These are phyloP conservation scores for Gyromitra esculenta DNA, from an alignment of 2,329 filamentous ascomycete genomes.

Conservation along the genomic window DNA sequence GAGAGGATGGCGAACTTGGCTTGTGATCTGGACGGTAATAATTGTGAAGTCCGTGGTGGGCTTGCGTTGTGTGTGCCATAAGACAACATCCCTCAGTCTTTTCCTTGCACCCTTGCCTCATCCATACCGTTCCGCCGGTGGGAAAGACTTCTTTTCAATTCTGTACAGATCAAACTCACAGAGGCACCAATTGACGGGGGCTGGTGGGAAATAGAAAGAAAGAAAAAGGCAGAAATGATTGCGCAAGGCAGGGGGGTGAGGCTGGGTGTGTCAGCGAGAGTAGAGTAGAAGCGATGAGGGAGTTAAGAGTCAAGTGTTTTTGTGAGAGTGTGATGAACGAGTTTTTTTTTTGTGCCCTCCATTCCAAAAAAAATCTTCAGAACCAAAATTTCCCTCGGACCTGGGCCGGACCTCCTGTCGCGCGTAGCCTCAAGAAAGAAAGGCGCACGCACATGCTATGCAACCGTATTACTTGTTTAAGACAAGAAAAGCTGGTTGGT, in stretches of 20 bases:
- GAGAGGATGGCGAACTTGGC: constrained; percentile 31
- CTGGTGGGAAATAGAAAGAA: neutral
- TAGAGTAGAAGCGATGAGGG: constrained; percentile 21
- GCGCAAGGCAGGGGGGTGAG: constrained; percentile 16
- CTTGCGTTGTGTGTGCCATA: constrained; percentile 30
- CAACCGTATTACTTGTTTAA: constrained; percentile 46
- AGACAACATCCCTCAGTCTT: constrained; percentile 38
- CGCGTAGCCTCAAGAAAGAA: constrained; percentile 38
- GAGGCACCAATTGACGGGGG: constrained; percentile 11
- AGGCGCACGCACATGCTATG: constrained; percentile 36
- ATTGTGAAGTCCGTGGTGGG: constrained; percentile 28
- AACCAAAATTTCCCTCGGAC: constrained; percentile 28
- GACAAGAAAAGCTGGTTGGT: constrained; percentile 41
- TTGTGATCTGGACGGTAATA: constrained; percentile 30
- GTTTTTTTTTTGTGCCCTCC: constrained; percentile 22
- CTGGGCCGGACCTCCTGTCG: constrained; percentile 28
- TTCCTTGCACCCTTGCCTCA: constrained; percentile 49
- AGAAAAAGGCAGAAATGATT: constrained; percentile 38
- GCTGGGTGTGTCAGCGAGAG: constrained; percentile 15
- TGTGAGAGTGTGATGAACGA: constrained; percentile 32
- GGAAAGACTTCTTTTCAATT: constrained; percentile 20
- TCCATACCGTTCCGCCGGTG: constrained; percentile 45
- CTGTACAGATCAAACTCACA: constrained; percentile 24
- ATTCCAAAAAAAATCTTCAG: neutral
- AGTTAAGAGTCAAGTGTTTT: constrained; percentile 14